Evolutionary conservation across 805 yeast species (phyloP).

Genomic region (Candida andamanensis): DNA sequence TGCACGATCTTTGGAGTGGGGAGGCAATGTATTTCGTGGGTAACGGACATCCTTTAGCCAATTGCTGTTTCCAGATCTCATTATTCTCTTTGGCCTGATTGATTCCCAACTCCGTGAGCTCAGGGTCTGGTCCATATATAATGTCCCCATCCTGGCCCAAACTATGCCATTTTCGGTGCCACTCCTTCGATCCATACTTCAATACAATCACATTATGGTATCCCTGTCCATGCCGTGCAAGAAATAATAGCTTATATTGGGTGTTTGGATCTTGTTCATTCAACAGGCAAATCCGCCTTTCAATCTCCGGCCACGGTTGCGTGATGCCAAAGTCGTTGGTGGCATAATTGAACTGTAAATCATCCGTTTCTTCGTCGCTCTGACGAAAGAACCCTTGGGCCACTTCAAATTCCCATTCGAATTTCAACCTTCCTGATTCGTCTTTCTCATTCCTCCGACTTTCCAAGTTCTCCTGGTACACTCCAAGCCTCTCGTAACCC

Average conservation of each 20-base stretch:
- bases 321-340: constrained; percentile 41
- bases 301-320: constrained; percentile 36
- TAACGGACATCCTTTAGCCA: constrained; percentile 45
- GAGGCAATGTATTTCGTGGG: constrained; percentile 54
- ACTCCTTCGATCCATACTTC: constrained; percentile 49
- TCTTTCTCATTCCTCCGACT: constrained; percentile 1
- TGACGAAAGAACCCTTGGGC: constrained; percentile 49
- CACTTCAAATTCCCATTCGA: constrained; percentile 44
- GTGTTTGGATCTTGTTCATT: constrained; percentile 17
- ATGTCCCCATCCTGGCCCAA: constrained; percentile 50
- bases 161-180: constrained; percentile 55
- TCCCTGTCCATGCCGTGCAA: constrained; percentile 71
- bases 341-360: constrained; percentile 39
- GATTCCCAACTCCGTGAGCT: constrained; percentile 50
- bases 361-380: constrained; percentile 41
- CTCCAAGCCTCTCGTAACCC: constrained; percentile 13
- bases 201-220: constrained; percentile 53
- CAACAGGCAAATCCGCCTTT: constrained; percentile 9
- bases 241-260: constrained; percentile 43
- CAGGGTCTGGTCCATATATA: constrained; percentile 58
- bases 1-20: constrained; percentile 60
- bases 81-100: constrained; percentile 52
- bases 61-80: constrained; percentile 39
- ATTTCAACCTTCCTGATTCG: constrained; percentile 11
- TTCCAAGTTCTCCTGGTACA: constrained; percentile 10